Evolutionary conservation across 2,329 filamentous ascomycete species (phyloP).

Genomic region (Tolypocladium endophyticum): DNA sequence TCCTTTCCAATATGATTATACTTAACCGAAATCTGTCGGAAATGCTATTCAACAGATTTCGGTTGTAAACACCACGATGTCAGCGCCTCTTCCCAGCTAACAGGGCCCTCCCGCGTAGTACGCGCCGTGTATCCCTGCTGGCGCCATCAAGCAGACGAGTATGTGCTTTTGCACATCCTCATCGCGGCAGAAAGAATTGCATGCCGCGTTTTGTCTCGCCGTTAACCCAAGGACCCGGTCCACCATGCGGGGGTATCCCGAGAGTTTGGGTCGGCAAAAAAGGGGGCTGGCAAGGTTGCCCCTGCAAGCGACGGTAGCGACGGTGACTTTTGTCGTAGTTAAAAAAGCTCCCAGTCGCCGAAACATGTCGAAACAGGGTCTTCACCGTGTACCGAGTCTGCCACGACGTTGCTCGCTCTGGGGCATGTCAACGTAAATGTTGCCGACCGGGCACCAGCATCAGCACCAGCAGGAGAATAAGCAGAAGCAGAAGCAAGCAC

Average conservation of each 20-base stretch:
- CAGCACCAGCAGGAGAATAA: not conserved
- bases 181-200: not conserved
- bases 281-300: slow-evolving; percentile 18
- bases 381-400: not conserved
- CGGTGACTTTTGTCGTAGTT: not conserved
- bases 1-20: no score
- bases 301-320: slow-evolving; percentile 5
- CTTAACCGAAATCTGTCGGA: no score
- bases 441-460: not conserved
- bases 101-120: no score
- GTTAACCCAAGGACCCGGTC: slow-evolving; percentile 18
- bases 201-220: not conserved
- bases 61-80: no score
- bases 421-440: not conserved
- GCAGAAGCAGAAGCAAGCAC: not conserved
- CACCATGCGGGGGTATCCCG: slow-evolving; percentile 14
- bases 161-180: no score
- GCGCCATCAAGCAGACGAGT: not conserved
- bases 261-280: slow-evolving; percentile 23
- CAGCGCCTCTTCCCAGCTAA: no score
- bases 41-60: no score
- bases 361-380: not conserved
- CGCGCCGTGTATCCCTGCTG: not conserved
- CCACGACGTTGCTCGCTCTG: not conserved
- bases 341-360: not conserved